These are phyloP conservation scores for Hypocrella siamensis DNA, from an alignment of 2,329 filamentous ascomycete genomes.

Conservation along the genomic window DNA sequence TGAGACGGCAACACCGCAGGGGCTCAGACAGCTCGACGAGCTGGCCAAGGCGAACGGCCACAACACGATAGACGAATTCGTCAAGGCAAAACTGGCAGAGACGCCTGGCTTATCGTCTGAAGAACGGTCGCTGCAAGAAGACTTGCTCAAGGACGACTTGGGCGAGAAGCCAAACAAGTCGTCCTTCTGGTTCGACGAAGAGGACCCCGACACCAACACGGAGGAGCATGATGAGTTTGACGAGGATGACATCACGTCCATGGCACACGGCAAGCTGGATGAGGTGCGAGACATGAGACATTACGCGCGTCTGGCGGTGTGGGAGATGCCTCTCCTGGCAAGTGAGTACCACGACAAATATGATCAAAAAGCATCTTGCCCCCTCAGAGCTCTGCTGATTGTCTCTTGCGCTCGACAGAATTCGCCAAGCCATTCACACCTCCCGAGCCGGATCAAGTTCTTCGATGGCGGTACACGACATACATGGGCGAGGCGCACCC, in stretches of 20 bases:
- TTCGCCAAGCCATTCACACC: constrained; percentile 67
- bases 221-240: constrained; percentile 49
- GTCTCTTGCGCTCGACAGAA: constrained; percentile 43
- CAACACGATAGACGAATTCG: constrained; percentile 16
- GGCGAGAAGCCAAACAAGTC: constrained; percentile 18
- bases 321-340: constrained; percentile 86
- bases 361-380: too few relatives aligned
- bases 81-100: constrained; percentile 12
- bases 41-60: constrained; percentile 19
- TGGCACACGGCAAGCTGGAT: constrained; percentile 77
- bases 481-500: constrained; percentile 93
- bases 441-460: constrained; percentile 50
- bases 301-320: constrained; percentile 74
- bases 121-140: constrained; percentile 15
- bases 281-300: constrained; percentile 77
- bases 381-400: too few relatives aligned
- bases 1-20: constrained; percentile 15
- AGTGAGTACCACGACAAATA: too few relatives aligned
- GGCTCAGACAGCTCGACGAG: constrained; percentile 17
- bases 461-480: constrained; percentile 92
- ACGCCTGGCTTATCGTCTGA: constrained; percentile 15
- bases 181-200: constrained; percentile 33
- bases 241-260: constrained; percentile 69
- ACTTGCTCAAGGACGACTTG: constrained; percentile 14
- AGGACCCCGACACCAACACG: constrained; percentile 29